Evolutionary conservation across 2,329 filamentous ascomycete species (phyloP).

Genomic region (Colletotrichum sp.): DNA sequence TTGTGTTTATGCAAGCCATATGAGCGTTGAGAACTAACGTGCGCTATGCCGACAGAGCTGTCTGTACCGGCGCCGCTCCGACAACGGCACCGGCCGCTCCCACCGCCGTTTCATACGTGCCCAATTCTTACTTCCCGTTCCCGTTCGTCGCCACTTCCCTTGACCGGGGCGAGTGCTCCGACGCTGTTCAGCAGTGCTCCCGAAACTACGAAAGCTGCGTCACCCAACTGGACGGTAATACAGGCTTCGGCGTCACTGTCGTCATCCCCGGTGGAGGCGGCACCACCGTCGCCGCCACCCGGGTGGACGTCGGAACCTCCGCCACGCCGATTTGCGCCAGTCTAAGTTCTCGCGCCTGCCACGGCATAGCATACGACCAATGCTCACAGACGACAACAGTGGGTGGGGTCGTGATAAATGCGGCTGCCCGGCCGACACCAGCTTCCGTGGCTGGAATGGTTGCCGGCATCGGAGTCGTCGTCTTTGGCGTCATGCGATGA

Average conservation of each 20-base stretch:
- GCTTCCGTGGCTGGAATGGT: conserved; percentile 15
- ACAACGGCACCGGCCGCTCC: conserved; percentile 39
- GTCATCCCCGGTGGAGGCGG: conserved; percentile 58
- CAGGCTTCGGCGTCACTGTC: conserved; percentile 58
- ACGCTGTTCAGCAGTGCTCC: conserved; percentile 56
- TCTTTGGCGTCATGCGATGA: conserved; percentile 15
- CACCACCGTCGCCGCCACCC: conserved; percentile 53
- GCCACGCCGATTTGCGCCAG: conserved; percentile 62
- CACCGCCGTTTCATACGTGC: conserved; percentile 54
- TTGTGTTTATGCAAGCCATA: background rate
- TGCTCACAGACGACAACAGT: conserved; percentile 34
- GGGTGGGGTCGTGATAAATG: conserved; percentile 23
- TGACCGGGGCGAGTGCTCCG: conserved; percentile 55
- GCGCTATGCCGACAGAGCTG: conserved; percentile 39
- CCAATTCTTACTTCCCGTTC: conserved; percentile 65
- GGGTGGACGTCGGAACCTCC: conserved; percentile 43
- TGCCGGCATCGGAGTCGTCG: conserved; percentile 13
- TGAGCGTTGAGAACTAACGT: background rate
- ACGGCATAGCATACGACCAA: conserved; percentile 42
- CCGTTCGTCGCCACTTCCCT: conserved; percentile 62
- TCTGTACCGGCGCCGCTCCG: conserved; percentile 63
- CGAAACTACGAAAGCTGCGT: conserved; percentile 61
- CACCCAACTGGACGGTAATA: conserved; percentile 46
- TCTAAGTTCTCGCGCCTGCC: conserved; percentile 58
- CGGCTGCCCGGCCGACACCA: conserved; percentile 11